Percentiles rank a stretch among this genome's conserved stretches.
These are phyloP conservation scores for Saturnispora zaruensis DNA, from an alignment of 805 yeast genomes.

Conservation along the genomic window DNA sequence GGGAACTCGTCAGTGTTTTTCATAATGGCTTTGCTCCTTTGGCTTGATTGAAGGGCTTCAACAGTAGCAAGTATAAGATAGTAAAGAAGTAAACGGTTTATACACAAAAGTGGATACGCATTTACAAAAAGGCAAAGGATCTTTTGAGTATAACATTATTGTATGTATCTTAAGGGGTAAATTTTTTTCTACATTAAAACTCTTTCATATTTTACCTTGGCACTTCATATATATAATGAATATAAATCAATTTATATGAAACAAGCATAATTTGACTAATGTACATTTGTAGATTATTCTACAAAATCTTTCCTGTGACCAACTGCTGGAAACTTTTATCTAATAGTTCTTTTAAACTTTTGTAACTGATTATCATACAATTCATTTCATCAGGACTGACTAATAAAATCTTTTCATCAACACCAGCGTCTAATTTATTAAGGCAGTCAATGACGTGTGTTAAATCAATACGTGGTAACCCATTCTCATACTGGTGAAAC, in stretches of 20 bases:
- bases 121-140: background rate
- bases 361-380: slow-evolving; percentile 77
- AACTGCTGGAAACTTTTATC: slow-evolving; percentile 57
- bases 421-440: slow-evolving; percentile 88
- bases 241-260: background rate
- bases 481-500: slow-evolving; percentile 80
- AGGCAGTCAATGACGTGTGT: slow-evolving; percentile 70
- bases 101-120: too few relatives aligned
- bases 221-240: slow-evolving; percentile 2
- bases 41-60: background rate
- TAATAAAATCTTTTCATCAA: slow-evolving; percentile 71
- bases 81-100: background rate
- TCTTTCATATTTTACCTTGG: background rate
- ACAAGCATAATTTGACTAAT: slow-evolving; percentile 2
- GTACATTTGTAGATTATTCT: background rate
- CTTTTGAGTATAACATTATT: background rate
- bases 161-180: too few relatives aligned
- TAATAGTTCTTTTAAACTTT: slow-evolving; percentile 66
- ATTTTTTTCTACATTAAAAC: too few relatives aligned
- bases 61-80: background rate
- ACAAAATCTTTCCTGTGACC: slow-evolving; percentile 10
- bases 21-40: background rate
- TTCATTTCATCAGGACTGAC: slow-evolving; percentile 79
- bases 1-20: background rate
- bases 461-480: slow-evolving; percentile 71